Evolutionary conservation across 768 basidiomycete species (phyloP).

Genomic region (Boletus sensibilis): DNA sequence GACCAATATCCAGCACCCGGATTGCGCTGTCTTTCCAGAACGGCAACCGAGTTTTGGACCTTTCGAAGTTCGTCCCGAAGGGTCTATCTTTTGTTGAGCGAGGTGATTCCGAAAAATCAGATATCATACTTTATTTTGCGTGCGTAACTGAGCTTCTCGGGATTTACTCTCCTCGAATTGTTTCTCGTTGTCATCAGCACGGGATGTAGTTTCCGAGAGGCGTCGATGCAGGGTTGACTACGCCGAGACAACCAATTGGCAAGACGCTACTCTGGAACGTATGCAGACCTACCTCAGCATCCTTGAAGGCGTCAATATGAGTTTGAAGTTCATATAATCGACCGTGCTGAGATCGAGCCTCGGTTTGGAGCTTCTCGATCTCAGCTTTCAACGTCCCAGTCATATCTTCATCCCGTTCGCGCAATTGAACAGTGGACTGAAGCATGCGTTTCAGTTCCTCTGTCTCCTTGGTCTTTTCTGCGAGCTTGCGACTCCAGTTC

Average conservation of each 20-base stretch:
- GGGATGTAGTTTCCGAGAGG: constrained; percentile 47
- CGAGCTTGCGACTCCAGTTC: constrained; percentile 84
- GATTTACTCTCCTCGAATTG: constrained; percentile 71
- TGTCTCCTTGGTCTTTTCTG: constrained; percentile 72
- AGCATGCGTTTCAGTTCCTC: constrained; percentile 67
- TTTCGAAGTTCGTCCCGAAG: constrained; percentile 94
- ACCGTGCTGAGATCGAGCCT: constrained; percentile 46
- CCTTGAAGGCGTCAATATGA: constrained; percentile 48
- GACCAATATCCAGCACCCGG: constrained; percentile 96
- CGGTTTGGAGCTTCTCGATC: constrained; percentile 50
- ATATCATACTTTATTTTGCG: constrained; percentile 70
- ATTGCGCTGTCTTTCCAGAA: constrained; percentile 87
- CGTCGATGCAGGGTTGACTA: constrained; percentile 48
- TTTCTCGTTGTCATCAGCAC: constrained; percentile 54
- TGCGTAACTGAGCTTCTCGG: constrained; percentile 67
- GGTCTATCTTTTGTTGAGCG: constrained; percentile 48
- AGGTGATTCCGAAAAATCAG: neutral
- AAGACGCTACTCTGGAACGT: neutral
- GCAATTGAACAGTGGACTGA: constrained; percentile 54
- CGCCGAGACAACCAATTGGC: constrained; percentile 11
- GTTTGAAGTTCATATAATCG: constrained; percentile 56
- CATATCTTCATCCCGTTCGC: constrained; percentile 57
- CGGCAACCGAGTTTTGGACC: constrained; percentile 87
- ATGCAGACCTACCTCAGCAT: constrained; percentile 57
- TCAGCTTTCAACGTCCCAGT: constrained; percentile 51